Base-by-base conservation (phyloP, 352 stramenopile genomes). In the Phytopythium montanum region DNA sequence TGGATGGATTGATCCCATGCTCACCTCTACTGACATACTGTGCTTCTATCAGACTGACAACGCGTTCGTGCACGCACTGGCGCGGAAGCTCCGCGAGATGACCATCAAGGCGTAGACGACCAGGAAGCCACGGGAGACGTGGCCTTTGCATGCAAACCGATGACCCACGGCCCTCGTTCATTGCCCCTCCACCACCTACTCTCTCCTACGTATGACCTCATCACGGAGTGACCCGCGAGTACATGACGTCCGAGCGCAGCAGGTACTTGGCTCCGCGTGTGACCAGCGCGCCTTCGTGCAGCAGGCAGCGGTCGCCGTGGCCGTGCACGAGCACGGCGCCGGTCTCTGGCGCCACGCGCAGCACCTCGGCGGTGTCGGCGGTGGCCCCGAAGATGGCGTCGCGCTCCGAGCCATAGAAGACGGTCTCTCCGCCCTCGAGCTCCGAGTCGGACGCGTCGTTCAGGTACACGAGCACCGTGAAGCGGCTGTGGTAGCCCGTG, bases 161-260 rank as follows among this genome's bases (percentile, higher is more conserved):
- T 25, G 39, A 46, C 21, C 39, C 39, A 25, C 39, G 19, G 13
- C 39, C 25, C 25, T 49, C 45, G 23, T 29, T 23, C 45, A 34
- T 52, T 52, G 36, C 42, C 21, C 21, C 44, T 31, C 12, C 44
- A 16, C n/a, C 19, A n/a, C 23, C 10, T 25, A 31, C 21, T 50
- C 23, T 1, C 12, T 45, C 18, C 45, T 9, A n/a, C n/a, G 23
- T 13, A 25, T 7, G 19, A 12, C 25, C 39, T 46, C 39, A 46
- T 23, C 39, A n/a, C 39, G 39, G 39, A 7, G 39, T n/a, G 6
- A 26, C 61, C 31, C 75, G 16, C 23, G 45, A 78, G 68, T 92
- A 94, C 84, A 94, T 94, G 68, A 94, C 78, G 71, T 94, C 84
- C 0, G 81, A 86, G 23, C 85, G 82, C 14, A 92, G 61, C 14